Evolutionary conservation across 805 yeast genomes (phyloP).

Genomic region (Candida schatavii): DNA sequence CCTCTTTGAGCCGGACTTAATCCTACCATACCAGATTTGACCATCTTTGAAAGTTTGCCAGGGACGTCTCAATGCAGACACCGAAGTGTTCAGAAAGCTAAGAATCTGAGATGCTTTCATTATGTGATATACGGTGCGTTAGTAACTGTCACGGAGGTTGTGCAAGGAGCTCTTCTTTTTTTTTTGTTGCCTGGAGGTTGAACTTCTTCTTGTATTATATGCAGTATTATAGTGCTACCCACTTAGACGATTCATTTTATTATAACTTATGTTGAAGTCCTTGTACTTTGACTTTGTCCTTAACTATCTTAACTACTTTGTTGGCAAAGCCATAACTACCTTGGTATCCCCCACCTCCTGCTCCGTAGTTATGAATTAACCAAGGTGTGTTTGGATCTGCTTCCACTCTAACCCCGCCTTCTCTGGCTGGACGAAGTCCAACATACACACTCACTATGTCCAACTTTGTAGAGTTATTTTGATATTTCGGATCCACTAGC

Average conservation of each 20-base stretch:
- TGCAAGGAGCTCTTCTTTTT: background rate
- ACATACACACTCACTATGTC: constrained; percentile 32
- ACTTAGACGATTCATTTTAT: too few relatives aligned
- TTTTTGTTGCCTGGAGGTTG: too few relatives aligned
- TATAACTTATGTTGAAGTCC: too few relatives aligned
- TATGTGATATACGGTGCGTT: background rate
- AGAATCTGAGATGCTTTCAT: constrained; percentile 53
- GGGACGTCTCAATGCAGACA: constrained; percentile 65
- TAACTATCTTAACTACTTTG: constrained; percentile 38
- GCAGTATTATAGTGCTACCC: too few relatives aligned
- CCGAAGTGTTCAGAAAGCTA: constrained; percentile 45
- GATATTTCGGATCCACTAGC: constrained; percentile 24
- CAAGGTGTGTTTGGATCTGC: constrained; percentile 22
- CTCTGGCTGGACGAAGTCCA: constrained; percentile 40
- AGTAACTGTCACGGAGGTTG: background rate
- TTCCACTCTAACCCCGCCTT: constrained; percentile 35
- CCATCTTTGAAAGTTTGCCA: constrained; percentile 88
- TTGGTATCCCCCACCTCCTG: constrained; percentile 78
- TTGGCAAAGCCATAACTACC: constrained; percentile 62
- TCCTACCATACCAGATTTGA: constrained; percentile 73
- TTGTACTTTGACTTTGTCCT: constrained; percentile 12
- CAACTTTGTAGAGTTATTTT: constrained; percentile 23
- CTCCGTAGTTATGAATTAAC: constrained; percentile 67
- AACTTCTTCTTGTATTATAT: too few relatives aligned
- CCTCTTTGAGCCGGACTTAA: constrained; percentile 81